Conservation (phyloP, 2,329 filamentous ascomycete species). For the Microsporum ferrugineum region DNA sequence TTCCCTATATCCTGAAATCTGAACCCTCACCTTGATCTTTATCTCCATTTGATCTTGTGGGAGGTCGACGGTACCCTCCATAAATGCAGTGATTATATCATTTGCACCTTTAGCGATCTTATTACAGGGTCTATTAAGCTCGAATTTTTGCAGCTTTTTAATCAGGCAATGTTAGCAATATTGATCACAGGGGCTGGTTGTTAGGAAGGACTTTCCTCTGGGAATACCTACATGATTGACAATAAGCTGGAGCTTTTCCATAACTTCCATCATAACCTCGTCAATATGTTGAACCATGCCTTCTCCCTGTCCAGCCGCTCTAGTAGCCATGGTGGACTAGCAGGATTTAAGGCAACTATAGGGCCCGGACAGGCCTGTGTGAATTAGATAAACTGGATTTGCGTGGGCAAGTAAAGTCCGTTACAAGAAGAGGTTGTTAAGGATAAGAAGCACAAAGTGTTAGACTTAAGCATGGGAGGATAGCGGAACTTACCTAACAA, state of each 20-base stretch:
- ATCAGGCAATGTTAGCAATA: background rate
- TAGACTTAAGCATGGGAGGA: background rate
- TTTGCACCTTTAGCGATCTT: constrained; percentile 26
- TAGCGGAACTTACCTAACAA: background rate
- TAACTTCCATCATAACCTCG: constrained; percentile 22
- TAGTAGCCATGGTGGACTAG: background rate
- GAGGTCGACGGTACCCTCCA: constrained; percentile 20
- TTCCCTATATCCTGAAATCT: background rate
- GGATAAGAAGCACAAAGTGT: background rate
- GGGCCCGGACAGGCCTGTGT: background rate
- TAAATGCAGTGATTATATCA: constrained; percentile 25
- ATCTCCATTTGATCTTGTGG: constrained; percentile 15
- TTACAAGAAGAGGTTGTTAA: background rate
- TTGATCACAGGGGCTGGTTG: too few species aligned
- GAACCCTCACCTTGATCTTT: background rate
- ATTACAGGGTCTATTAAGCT: constrained; percentile 25
- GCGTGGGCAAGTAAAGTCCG: background rate
- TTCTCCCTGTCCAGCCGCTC: background rate
- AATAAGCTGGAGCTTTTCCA: constrained; percentile 20
- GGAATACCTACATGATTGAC: constrained; percentile 19
- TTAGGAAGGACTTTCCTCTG: background rate
- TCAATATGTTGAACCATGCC: constrained; percentile 19
- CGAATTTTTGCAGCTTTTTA: constrained; percentile 22
- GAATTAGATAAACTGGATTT: background rate
- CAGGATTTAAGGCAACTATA: background rate